These are phyloP conservation scores for Coemansia sp. DNA, from an alignment of 192 early-diverging fungal species.

Conservation along the genomic window DNA sequence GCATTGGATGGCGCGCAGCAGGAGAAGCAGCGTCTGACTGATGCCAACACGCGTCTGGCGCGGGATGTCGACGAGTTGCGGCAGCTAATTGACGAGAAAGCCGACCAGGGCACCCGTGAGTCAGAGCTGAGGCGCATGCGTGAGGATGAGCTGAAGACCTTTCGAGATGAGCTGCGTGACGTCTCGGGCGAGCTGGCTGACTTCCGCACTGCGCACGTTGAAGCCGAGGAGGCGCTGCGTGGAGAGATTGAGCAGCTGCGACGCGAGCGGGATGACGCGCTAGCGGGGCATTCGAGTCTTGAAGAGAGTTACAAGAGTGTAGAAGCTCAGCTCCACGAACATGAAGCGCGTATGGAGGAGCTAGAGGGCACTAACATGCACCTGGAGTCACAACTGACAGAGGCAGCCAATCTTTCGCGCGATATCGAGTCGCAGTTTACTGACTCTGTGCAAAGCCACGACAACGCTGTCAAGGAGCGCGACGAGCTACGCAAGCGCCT, in stretches of 20 bases:
- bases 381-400: slow-evolving; percentile 39
- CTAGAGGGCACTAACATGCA: slow-evolving; percentile 41
- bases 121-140: slow-evolving; percentile 60
- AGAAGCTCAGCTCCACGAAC: slow-evolving; percentile 42
- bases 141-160: slow-evolving; percentile 58
- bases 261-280: slow-evolving; percentile 47
- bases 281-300: slow-evolving; percentile 12
- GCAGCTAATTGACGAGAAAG: slow-evolving; percentile 58
- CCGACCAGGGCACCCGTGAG: slow-evolving; percentile 61
- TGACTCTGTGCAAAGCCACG: slow-evolving; percentile 27
- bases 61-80: slow-evolving; percentile 58
- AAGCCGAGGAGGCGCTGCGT: slow-evolving; percentile 52
- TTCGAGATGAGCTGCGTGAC: slow-evolving; percentile 57
- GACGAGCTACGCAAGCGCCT: slow-evolving; percentile 13
- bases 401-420: slow-evolving; percentile 20
- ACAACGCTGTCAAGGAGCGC: slow-evolving; percentile 28
- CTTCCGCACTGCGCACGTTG: slow-evolving; percentile 47
- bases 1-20: slow-evolving; percentile 31
- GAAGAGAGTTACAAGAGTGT: slow-evolving; percentile 16
- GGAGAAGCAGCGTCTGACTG: slow-evolving; percentile 40
- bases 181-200: slow-evolving; percentile 58
- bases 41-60: slow-evolving; percentile 45
- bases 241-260: slow-evolving; percentile 56
- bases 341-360: slow-evolving; percentile 37
- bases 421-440: slow-evolving; percentile 28